Evolutionary conservation across 192 early-diverging fungal genomes (phyloP).

Genomic region (Podila clonocystis): DNA sequence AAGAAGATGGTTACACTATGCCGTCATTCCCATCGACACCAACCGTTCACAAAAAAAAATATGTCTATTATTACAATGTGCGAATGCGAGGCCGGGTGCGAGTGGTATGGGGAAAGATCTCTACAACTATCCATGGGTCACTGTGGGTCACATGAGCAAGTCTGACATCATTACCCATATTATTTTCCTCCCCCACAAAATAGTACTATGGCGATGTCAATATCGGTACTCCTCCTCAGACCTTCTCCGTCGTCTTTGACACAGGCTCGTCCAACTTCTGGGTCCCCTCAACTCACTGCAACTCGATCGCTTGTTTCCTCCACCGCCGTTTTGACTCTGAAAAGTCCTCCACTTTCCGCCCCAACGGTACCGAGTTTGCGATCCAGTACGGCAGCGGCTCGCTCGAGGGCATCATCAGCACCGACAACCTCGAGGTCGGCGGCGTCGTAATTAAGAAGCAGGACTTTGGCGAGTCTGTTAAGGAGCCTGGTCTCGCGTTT

Average conservation of each 20-base stretch:
- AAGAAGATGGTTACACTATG: not conserved
- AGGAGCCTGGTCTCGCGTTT: conserved; percentile 97
- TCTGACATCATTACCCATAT: too few species aligned
- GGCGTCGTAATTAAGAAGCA: conserved; percentile 74
- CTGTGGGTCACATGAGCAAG: too few species aligned
- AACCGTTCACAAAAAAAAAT: too few species aligned
- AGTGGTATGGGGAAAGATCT: not conserved
- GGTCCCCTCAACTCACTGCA: conserved; percentile 95
- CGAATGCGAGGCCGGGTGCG: not conserved
- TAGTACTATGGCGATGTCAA: conserved; percentile 95
- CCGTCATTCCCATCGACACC: not conserved
- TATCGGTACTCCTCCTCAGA: conserved; percentile 89
- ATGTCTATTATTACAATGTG: too few species aligned
- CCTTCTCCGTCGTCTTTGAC: conserved; percentile 93
- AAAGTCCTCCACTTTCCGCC: conserved; percentile 80
- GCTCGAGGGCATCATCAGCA: conserved; percentile 93
- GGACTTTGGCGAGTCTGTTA: conserved; percentile 96
- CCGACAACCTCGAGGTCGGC: conserved; percentile 69
- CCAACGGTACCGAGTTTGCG: conserved; percentile 95
- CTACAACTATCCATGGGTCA: too few species aligned
- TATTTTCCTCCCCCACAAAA: not conserved
- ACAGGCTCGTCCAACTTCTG: conserved; percentile 96
- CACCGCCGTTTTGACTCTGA: conserved; percentile 88
- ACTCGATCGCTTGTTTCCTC: conserved; percentile 95
- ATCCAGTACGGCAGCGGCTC: conserved; percentile 95